These are phyloP conservation scores for Eudorina sp. DNA, from an alignment of 139 green algal species.

Conservation along the genomic window DNA sequence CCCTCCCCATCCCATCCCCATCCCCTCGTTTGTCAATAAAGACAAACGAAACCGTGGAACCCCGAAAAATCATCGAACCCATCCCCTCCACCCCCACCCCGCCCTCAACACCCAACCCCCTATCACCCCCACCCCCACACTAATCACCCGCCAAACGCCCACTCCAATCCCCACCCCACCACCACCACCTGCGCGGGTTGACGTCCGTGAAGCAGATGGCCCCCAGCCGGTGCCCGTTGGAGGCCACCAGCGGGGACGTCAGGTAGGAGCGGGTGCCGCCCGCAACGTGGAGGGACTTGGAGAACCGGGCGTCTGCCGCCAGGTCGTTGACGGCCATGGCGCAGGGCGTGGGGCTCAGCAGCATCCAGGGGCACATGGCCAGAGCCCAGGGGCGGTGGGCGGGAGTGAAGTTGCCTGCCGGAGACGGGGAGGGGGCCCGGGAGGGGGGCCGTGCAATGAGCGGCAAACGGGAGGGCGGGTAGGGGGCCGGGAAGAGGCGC, in stretches of 20 bases:
- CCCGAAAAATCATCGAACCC: too few species aligned
- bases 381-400: conserved; percentile 28
- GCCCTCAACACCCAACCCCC: too few species aligned
- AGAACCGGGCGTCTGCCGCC: conserved; percentile 72
- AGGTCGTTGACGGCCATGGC: conserved; percentile 75
- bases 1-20: too few species aligned
- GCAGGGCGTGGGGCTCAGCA: conserved; percentile 42
- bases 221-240: conserved; percentile 73
- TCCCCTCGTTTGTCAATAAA: too few species aligned
- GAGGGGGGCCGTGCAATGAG: too few species aligned
- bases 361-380: conserved; percentile 53
- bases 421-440: background rate
- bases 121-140: too few species aligned
- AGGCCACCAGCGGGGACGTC: conserved; percentile 75
- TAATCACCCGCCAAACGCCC: too few species aligned
- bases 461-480: too few species aligned
- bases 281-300: conserved; percentile 58
- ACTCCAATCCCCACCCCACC: too few species aligned
- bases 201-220: conserved; percentile 78
- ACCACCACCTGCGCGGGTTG: conserved; percentile 61
- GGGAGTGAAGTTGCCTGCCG: background rate
- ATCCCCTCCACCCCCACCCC: too few species aligned
- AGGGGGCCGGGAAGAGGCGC: too few species aligned
- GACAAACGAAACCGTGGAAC: too few species aligned
- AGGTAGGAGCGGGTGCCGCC: conserved; percentile 81